Conservation (phyloP, 768 basidiomycete species). For the Hygrophorus pudorinus region DNA sequence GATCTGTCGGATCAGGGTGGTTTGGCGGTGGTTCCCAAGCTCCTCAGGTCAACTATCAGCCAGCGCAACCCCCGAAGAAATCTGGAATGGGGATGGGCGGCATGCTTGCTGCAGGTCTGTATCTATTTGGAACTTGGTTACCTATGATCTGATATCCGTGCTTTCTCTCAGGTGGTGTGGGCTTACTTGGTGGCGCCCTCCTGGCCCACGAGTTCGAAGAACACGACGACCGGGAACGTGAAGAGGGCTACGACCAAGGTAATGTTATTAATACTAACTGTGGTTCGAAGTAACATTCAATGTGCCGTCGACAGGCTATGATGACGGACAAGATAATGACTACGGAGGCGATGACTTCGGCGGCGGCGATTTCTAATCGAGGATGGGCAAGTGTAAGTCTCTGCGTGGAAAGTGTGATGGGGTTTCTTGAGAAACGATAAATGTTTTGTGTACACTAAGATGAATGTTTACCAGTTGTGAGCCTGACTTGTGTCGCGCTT, state of each 20-base stretch:
- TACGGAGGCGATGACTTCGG: background rate
- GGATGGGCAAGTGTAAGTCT: background rate
- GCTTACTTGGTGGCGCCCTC: conserved; percentile 54
- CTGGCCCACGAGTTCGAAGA: conserved; percentile 41
- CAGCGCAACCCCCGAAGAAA: conserved; percentile 28
- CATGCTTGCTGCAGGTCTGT: conserved; percentile 33
- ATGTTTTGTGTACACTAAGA: too few relatives aligned
- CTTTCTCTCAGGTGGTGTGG: conserved; percentile 39
- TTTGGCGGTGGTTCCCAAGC: conserved; percentile 19
- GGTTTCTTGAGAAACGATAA: background rate
- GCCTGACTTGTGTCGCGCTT: background rate
- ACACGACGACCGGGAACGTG: conserved; percentile 11
- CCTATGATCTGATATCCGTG: background rate
- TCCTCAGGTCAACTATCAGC: conserved; percentile 27
- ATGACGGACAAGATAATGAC: background rate
- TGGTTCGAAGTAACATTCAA: too few relatives aligned
- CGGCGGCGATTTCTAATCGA: background rate
- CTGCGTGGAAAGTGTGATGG: background rate
- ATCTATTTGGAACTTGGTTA: background rate
- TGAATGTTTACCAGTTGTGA: too few relatives aligned
- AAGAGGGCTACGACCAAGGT: conserved; percentile 54
- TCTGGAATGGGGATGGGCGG: conserved; percentile 42
- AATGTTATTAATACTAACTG: conserved; percentile 23
- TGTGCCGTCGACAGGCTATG: too few relatives aligned
- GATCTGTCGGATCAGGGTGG: conserved; percentile 16